A percentile compares a stretch with the other conserved stretches of the same genome.
Conservation (phyloP, 768 basidiomycete genomes). For the Macrolepiota albuminosa region DNA sequence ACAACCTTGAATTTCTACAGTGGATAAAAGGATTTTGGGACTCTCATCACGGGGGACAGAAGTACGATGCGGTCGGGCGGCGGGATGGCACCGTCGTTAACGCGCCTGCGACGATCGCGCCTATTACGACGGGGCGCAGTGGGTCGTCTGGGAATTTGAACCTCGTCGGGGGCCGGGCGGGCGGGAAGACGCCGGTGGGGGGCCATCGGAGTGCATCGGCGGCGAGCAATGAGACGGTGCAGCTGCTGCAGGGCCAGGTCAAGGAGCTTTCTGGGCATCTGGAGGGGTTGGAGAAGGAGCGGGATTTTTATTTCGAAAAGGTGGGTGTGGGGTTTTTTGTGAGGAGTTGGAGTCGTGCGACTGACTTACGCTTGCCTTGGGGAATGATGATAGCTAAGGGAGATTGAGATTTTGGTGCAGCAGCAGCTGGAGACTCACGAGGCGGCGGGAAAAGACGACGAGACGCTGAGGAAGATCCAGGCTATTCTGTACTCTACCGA, state of each 20-base stretch:
- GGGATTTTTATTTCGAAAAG: constrained; percentile 99
- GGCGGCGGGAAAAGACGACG: constrained; percentile 50
- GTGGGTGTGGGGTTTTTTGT: constrained; percentile 34
- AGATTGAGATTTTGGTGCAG: constrained; percentile 94
- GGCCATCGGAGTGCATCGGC: constrained; percentile 67
- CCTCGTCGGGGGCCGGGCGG: constrained; percentile 37
- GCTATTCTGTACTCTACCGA: constrained; percentile 94
- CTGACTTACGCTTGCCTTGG: background rate
- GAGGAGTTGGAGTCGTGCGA: background rate
- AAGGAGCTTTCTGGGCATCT: constrained; percentile 77
- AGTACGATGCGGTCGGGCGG: constrained; percentile 81
- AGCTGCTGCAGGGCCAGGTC: constrained; percentile 69
- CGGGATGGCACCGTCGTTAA: constrained; percentile 76
- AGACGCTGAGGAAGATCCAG: constrained; percentile 73
- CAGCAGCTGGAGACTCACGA: constrained; percentile 65
- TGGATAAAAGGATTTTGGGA: constrained; percentile 99
- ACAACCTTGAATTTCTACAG: constrained; percentile 97
- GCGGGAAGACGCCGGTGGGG: constrained; percentile 69
- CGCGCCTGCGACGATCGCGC: constrained; percentile 74
- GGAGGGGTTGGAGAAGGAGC: constrained; percentile 93
- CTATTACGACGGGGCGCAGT: constrained; percentile 43
- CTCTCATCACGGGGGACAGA: constrained; percentile 79
- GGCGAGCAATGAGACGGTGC: constrained; percentile 61
- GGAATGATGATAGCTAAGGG: constrained; percentile 60
- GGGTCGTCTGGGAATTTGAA: background rate